Percentiles rank a stretch among this genome's conserved stretches.
Conservation (phyloP, 768 basidiomycete species). For the Cantharellus cinnabarinus region DNA sequence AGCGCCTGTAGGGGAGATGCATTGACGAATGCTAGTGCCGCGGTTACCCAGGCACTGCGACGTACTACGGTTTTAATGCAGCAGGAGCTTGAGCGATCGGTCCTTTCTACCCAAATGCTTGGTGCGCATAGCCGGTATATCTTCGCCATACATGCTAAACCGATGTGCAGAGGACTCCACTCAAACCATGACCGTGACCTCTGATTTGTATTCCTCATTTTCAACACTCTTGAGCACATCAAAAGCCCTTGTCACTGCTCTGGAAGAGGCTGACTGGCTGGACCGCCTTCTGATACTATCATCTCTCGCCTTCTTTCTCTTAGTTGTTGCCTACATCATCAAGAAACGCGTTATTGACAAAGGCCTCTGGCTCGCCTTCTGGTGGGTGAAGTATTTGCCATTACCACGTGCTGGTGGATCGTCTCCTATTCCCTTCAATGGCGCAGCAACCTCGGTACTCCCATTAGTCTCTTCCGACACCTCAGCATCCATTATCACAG, state of each 20-base stretch:
- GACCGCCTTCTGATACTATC: slow-evolving; percentile 74
- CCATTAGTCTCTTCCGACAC: too few species aligned
- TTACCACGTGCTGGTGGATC: not conserved
- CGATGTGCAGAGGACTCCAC: slow-evolving; percentile 47
- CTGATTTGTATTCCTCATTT: slow-evolving; percentile 56
- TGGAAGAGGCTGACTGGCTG: slow-evolving; percentile 81
- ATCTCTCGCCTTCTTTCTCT: slow-evolving; percentile 62
- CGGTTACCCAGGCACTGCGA: slow-evolving; percentile 74
- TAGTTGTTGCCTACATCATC: slow-evolving; percentile 69
- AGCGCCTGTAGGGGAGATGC: slow-evolving; percentile 37
- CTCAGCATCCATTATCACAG: too few species aligned
- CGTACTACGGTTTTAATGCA: slow-evolving; percentile 78
- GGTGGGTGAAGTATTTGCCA: slow-evolving; percentile 33
- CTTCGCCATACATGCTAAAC: not conserved
- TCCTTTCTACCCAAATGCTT: slow-evolving; percentile 68
- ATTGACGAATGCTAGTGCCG: slow-evolving; percentile 71
- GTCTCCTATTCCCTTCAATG: too few species aligned
- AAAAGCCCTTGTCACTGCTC: slow-evolving; percentile 62
- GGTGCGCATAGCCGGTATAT: slow-evolving; percentile 24
- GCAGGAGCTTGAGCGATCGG: slow-evolving; percentile 75
- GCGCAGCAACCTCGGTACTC: too few species aligned
- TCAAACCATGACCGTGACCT: slow-evolving; percentile 50
- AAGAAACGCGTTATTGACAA: slow-evolving; percentile 74
- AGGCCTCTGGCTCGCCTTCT: slow-evolving; percentile 57
- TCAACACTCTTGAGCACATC: slow-evolving; percentile 53